These are phyloP conservation scores for Pilobolus umbonatus DNA, from an alignment of 192 early-diverging fungal genomes.

Conservation along the genomic window DNA sequence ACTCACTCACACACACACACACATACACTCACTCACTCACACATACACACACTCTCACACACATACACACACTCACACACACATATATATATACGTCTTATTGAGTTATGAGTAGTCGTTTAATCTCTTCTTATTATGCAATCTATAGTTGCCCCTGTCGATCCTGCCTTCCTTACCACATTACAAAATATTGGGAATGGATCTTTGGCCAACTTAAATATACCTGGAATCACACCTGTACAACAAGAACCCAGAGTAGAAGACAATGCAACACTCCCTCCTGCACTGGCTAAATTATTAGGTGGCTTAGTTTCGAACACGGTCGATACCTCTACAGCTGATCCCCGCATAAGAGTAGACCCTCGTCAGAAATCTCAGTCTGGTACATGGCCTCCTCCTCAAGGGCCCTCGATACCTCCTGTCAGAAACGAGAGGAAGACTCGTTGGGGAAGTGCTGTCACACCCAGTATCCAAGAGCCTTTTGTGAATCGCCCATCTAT, in stretches of 20 bases:
- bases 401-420: conserved; percentile 4
- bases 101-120: no score
- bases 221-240: background rate
- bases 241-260: background rate
- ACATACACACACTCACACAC: no score
- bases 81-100: no score
- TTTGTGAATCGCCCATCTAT: conserved; percentile 2
- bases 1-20: no score
- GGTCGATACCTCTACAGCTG: background rate
- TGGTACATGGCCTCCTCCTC: conserved; percentile 15
- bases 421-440: background rate
- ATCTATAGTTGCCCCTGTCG: background rate
- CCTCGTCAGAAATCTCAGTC: conserved; percentile 1
- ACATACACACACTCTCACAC: no score
- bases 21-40: no score
- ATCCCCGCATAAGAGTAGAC: conserved; percentile 10
- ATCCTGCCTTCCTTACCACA: conserved; percentile 10
- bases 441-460: background rate
- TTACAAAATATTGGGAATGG: conserved; percentile 14
- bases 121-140: background rate
- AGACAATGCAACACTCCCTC: background rate
- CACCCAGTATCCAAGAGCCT: conserved; percentile 9
- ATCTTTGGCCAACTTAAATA: conserved; percentile 8
- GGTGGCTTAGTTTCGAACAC: conserved; percentile 10
- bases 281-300: conserved; percentile 12